A percentile compares a stretch with the other conserved stretches of the same genome.
phyloP scores from a whole-genome alignment of 2,329 filamentous ascomycete species.

The Diaporthe nobilis region DNA sequence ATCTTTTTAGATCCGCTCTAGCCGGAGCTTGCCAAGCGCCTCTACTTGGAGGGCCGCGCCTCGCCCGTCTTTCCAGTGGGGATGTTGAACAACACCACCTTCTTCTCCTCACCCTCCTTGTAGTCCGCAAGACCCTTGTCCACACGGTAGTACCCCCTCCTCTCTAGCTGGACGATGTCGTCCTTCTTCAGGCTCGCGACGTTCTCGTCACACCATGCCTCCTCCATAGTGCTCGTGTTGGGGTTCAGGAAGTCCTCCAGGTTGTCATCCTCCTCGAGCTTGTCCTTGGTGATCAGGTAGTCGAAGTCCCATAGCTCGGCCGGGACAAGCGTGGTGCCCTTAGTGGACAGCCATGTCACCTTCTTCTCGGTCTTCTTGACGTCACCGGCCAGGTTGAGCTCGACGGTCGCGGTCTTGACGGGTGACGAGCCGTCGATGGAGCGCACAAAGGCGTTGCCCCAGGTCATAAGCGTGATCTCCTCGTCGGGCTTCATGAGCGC shows the following conservation, averaged over 20 bases:
- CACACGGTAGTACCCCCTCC: conserved; percentile 91
- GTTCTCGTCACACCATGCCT: conserved; percentile 85
- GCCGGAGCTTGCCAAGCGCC: neutral
- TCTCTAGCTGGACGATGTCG: conserved; percentile 95
- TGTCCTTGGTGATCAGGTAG: conserved; percentile 95
- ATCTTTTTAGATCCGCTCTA: neutral
- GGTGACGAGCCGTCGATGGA: conserved; percentile 71
- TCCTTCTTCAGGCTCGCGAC: conserved; percentile 83
- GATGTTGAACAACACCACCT: conserved; percentile 69
- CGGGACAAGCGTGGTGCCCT: conserved; percentile 81
- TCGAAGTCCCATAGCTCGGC: conserved; percentile 95
- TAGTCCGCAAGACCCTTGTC: conserved; percentile 74
- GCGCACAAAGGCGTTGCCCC: conserved; percentile 89
- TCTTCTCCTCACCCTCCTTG: conserved; percentile 65
- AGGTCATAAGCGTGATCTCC: conserved; percentile 96
- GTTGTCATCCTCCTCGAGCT: conserved; percentile 88
- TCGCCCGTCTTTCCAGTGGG: conserved; percentile 65
- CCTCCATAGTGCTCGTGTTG: conserved; percentile 80
- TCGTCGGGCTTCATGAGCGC: conserved; percentile 85
- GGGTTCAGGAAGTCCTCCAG: conserved; percentile 87
- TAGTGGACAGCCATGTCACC: conserved; percentile 89
- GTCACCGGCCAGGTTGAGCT: conserved; percentile 92
- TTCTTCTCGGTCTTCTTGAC: conserved; percentile 98
- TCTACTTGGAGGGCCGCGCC: conserved; percentile 27
- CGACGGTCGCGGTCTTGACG: conserved; percentile 80